Evolutionary conservation across 805 yeast genomes (phyloP), one percentile per base, ranked within the genome.

Genomic region (Starmerella floricola): DNA sequence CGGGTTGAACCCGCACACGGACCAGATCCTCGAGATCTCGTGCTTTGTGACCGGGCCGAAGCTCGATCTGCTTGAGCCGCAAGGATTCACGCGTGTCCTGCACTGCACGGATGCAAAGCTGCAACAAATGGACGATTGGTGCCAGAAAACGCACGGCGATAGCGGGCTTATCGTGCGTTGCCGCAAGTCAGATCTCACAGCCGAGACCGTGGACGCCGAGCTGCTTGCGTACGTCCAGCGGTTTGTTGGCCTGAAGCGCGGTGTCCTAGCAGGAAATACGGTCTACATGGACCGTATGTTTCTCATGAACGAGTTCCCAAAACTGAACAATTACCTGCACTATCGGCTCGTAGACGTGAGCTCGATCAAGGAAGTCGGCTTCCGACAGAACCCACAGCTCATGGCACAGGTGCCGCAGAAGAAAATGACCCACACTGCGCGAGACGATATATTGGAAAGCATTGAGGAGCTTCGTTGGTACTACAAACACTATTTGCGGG

Each of bases 281-380:
- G 78, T 91, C 16, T 96, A 91, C 60, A 78, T 84, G 78, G 99
- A 91, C 59, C 72, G 85, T 45, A 68, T 80, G 38, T 91, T 88
- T 61, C 71, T 91, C 79, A 64, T 75, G 57, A 69, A 73, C 40
- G 95, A 88, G 55, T 77, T 91, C 65, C 97, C 97, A 0, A 60
- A 69, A 36, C 78, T 84, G 6, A 37, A 56, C 15, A 70, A 71
- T 17, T 72, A 64, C 48, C 54, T 76, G 34, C 76, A 72, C 57
- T 91, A 91, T 58, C 71, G 99, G 41, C 69, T 87, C 31, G 72
- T 91, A 31, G 99, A 91, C 56, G 98, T 91, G 13, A 78, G 93
- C n/a, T 67, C 86, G 1, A 64, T 91, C 35, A 73, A 76, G 71
- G 98, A 91, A 61, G 62, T 86, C 13, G 79, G 87, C 1, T 66